Percentiles rank a stretch among this genome's conserved stretches.
Evolutionary conservation across 2,329 filamentous ascomycete species (phyloP).

Genomic region (Hymenoscyphus linearis): DNA sequence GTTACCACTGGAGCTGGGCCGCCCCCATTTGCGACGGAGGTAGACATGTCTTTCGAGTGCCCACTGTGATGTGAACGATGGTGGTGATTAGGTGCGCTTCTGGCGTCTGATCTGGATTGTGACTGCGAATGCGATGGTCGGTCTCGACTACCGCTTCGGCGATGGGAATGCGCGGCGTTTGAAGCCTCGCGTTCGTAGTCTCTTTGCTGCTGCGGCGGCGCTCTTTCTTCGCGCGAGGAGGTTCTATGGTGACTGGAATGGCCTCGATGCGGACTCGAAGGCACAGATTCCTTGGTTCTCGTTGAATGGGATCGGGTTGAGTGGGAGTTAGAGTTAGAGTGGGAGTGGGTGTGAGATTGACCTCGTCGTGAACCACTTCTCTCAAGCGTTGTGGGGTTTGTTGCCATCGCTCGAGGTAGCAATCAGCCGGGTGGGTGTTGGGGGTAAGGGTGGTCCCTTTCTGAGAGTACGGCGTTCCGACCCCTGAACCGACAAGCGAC

Average conservation of each 20-base stretch:
- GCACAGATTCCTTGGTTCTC: constrained; percentile 19
- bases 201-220: constrained; percentile 47
- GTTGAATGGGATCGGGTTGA: constrained; percentile 29
- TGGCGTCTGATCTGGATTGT: constrained; percentile 25
- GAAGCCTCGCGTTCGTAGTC: constrained; percentile 62
- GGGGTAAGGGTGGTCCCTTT: not conserved
- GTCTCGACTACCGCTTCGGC: constrained; percentile 30
- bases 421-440: not conserved
- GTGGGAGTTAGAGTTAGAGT: constrained; percentile 22
- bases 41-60: constrained; percentile 43
- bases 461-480: not conserved
- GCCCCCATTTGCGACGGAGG: constrained; percentile 48
- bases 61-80: constrained; percentile 30
- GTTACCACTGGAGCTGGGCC: constrained; percentile 46
- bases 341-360: constrained; percentile 26
- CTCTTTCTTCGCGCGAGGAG: constrained; percentile 35
- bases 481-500: not conserved
- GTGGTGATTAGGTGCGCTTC: constrained; percentile 36
- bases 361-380: constrained; percentile 23
- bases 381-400: constrained; percentile 21
- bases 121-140: constrained; percentile 21
- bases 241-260: constrained; percentile 31
- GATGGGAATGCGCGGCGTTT: constrained; percentile 47
- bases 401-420: constrained; percentile 1
- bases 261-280: constrained; percentile 22